Conservation (phyloP, 352 stramenopile species). For the Phytophthora cryptogea region DNA sequence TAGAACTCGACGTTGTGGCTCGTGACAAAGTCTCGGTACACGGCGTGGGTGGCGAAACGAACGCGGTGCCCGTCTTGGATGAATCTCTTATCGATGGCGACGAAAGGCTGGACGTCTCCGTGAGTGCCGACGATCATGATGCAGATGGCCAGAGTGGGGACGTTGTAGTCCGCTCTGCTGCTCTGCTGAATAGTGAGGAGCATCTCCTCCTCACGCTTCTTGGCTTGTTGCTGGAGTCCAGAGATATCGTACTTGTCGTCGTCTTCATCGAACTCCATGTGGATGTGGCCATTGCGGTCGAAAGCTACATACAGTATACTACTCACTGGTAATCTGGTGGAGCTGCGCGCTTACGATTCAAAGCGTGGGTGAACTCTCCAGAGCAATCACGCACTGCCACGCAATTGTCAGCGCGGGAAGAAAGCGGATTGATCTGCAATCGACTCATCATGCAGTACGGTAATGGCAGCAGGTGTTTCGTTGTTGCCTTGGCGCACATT, state of each 20-base stretch:
- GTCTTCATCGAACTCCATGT: slow-evolving; percentile 52
- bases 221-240: slow-evolving; percentile 31
- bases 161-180: slow-evolving; percentile 26
- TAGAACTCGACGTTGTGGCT: slow-evolving; percentile 81
- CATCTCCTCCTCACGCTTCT: slow-evolving; percentile 26
- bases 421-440: too few species aligned
- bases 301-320: slow-evolving; percentile 20
- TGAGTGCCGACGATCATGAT: slow-evolving; percentile 93
- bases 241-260: slow-evolving; percentile 54
- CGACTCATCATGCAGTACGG: too few species aligned
- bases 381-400: too few species aligned
- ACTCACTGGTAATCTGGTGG: too few species aligned
- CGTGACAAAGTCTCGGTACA: slow-evolving; percentile 88
- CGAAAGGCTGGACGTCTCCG: slow-evolving; percentile 87
- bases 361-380: too few species aligned
- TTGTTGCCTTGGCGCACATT: too few species aligned
- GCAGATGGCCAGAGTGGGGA: slow-evolving; percentile 70
- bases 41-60: slow-evolving; percentile 88
- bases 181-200: slow-evolving; percentile 17
- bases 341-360: too few species aligned
- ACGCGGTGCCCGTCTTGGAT: slow-evolving; percentile 89
- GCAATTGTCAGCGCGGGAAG: too few species aligned
- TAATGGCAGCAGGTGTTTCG: too few species aligned
- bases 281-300: slow-evolving; percentile 52
- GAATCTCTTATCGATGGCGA: slow-evolving; percentile 88